A percentile compares a stretch with the other conserved stretches of the same genome.
These are phyloP conservation scores for Vickermania ingenoplastis DNA, from an alignment of 208 protist species.

Conservation along the genomic window DNA sequence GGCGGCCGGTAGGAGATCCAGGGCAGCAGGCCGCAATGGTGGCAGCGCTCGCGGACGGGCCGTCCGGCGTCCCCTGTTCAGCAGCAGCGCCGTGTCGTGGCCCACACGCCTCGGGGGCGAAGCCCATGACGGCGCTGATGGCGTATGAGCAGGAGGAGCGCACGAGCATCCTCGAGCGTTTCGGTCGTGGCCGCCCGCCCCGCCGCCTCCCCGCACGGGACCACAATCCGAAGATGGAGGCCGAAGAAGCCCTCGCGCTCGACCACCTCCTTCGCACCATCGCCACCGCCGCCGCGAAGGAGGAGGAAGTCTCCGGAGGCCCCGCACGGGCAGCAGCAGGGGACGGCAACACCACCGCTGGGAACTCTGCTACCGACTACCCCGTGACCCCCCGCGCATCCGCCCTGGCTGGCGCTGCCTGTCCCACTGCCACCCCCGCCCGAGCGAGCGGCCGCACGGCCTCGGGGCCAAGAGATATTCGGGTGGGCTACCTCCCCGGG, in stretches of 20 bases:
- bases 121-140: slow-evolving; percentile 1
- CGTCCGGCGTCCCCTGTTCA: background rate
- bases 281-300: no score
- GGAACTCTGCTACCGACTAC: background rate
- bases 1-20: background rate
- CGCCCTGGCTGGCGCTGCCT: background rate
- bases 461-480: slow-evolving; percentile 13
- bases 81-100: background rate
- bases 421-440: background rate
- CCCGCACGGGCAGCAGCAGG: no score
- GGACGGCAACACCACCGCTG: no score
- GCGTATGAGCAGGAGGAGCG: background rate
- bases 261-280: no score
- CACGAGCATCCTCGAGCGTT: background rate
- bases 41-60: background rate
- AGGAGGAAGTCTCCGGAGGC: no score
- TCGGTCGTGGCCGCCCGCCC: background rate
- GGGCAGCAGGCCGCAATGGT: background rate
- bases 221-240: no score
- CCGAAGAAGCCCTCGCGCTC: no score
- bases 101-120: slow-evolving; percentile 1
- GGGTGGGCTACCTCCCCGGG: slow-evolving; percentile 55
- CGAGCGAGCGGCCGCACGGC: background rate
- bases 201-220: no score
- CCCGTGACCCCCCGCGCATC: background rate